Percentiles rank a stretch among this genome's conserved stretches.
These are phyloP conservation scores for Pseudophaeomoniella oleicola DNA, from an alignment of 2,329 filamentous ascomycete species.

Conservation along the genomic window DNA sequence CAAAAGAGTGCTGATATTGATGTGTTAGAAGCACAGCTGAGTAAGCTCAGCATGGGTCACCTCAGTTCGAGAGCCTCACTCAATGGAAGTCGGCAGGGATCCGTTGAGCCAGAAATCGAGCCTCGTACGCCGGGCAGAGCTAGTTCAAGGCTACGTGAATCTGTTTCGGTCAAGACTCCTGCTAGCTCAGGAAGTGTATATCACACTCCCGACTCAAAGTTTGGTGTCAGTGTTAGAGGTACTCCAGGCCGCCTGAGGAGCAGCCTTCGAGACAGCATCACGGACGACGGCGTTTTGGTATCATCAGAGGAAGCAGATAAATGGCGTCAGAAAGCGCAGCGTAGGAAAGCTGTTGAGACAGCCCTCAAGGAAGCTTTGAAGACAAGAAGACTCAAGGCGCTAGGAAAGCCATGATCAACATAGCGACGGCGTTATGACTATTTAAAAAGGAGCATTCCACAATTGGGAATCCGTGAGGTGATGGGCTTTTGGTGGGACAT, in stretches of 20 bases:
- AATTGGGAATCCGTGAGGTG: too few species aligned
- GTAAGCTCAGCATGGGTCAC: conserved; percentile 45
- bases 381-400: conserved; percentile 8
- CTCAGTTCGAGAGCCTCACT: conserved; percentile 3
- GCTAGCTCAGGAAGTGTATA: conserved; percentile 11
- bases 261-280: conserved; percentile 5
- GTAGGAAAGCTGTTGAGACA: conserved; percentile 10
- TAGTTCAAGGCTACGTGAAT: conserved; percentile 2
- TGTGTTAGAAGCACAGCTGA: conserved; percentile 74
- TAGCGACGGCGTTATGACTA: too few species aligned
- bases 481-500: too few species aligned
- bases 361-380: conserved; percentile 9
- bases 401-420: too few species aligned
- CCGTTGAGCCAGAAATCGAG: conserved; percentile 2
- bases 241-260: conserved; percentile 2
- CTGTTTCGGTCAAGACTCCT: conserved; percentile 5
- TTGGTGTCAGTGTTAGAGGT: conserved; percentile 7
- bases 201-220: conserved; percentile 12
- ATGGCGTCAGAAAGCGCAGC: conserved; percentile 10
- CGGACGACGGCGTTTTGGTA: conserved; percentile 5
- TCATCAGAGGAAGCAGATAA: conserved; percentile 10
- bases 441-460: too few species aligned
- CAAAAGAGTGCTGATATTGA: conserved; percentile 84
- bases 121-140: conserved; percentile 6
- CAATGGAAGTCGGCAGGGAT: conserved; percentile 5